A percentile compares a stretch with the other conserved stretches of the same genome.
Conservation (phyloP, 495 filamentous ascomycete species). For the Cladorrhinum samala region DNA sequence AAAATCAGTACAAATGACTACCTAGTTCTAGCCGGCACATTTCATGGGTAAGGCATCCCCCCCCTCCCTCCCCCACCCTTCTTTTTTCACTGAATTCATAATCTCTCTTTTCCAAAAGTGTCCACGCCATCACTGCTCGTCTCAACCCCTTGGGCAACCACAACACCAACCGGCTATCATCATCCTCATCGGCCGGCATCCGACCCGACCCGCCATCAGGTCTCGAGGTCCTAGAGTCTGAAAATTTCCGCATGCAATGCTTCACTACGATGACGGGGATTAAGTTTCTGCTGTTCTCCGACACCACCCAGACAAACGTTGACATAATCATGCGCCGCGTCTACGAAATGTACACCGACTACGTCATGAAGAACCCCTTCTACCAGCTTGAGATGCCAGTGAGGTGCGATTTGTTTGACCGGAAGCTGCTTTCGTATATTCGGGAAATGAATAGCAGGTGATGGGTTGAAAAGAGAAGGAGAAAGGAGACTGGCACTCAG, state of each 20-base stretch:
- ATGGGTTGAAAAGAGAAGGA: too few relatives aligned
- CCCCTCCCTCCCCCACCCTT: too few relatives aligned
- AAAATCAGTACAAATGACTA: slow-evolving; percentile 91
- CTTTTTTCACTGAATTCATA: slow-evolving; percentile 5
- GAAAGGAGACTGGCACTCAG: too few relatives aligned
- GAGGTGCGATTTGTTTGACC: slow-evolving; percentile 87
- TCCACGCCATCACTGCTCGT: slow-evolving; percentile 86
- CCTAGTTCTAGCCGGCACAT: slow-evolving; percentile 94
- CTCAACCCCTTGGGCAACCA: slow-evolving; percentile 60
- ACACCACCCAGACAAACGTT: slow-evolving; percentile 81
- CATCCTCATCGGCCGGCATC: slow-evolving; percentile 45
- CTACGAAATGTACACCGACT: slow-evolving; percentile 94
- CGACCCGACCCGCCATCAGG: slow-evolving; percentile 58
- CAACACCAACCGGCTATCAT: slow-evolving; percentile 22
- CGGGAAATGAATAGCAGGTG: slow-evolving; percentile 51
- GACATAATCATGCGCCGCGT: slow-evolving; percentile 74
- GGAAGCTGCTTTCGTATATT: slow-evolving; percentile 69
- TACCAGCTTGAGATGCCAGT: slow-evolving; percentile 98
- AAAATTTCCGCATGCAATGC: slow-evolving; percentile 88
- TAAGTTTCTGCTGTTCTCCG: slow-evolving; percentile 94
- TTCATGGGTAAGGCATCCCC: slow-evolving; percentile 64
- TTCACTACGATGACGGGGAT: slow-evolving; percentile 91
- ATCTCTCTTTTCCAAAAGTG: slow-evolving; percentile 36
- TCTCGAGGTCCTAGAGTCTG: slow-evolving; percentile 84
- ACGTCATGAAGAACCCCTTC: slow-evolving; percentile 99